Evolutionary conservation across 164 flowering plant genomes (phyloP).

Genomic region (Dillenia turbinata): DNA sequence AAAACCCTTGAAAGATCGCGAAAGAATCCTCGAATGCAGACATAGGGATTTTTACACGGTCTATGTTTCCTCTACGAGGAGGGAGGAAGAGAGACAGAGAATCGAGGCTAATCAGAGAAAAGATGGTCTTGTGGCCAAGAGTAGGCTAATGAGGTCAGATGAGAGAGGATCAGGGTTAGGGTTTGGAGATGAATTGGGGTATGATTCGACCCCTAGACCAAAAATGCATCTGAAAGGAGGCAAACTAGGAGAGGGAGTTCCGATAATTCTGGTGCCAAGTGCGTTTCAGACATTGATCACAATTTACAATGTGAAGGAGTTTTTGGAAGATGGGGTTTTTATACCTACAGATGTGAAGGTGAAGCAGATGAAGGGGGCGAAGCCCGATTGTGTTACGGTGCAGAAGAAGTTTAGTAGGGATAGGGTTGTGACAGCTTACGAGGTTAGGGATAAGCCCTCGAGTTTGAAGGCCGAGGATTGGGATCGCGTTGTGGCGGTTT

Average conservation of each 20-base stretch:
- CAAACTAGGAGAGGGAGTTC: constrained; percentile 96
- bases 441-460: constrained; percentile 98
- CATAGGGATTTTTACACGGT: constrained; percentile 69
- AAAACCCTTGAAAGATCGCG: constrained; percentile 75
- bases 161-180: constrained; percentile 46
- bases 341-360: constrained; percentile 88
- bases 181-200: constrained; percentile 52
- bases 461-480: constrained; percentile 90
- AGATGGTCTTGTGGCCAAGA: constrained; percentile 86
- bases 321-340: constrained; percentile 93
- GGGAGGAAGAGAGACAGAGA: constrained; percentile 84
- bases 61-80: constrained; percentile 42
- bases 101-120: constrained; percentile 83
- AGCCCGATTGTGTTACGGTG: constrained; percentile 96
- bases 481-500: constrained; percentile 97
- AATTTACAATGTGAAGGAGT: constrained; percentile 96
- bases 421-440: constrained; percentile 88
- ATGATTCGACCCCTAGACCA: constrained; percentile 46
- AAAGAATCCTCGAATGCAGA: constrained; percentile 63
- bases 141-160: constrained; percentile 56
- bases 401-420: constrained; percentile 99
- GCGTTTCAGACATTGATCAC: constrained; percentile 94
- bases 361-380: constrained; percentile 83
- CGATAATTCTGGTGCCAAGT: constrained; percentile 94
- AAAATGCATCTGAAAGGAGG: constrained; percentile 70